Evolutionary conservation across 192 early-diverging fungal species (phyloP).

Genomic region (Coemansia sp.): DNA sequence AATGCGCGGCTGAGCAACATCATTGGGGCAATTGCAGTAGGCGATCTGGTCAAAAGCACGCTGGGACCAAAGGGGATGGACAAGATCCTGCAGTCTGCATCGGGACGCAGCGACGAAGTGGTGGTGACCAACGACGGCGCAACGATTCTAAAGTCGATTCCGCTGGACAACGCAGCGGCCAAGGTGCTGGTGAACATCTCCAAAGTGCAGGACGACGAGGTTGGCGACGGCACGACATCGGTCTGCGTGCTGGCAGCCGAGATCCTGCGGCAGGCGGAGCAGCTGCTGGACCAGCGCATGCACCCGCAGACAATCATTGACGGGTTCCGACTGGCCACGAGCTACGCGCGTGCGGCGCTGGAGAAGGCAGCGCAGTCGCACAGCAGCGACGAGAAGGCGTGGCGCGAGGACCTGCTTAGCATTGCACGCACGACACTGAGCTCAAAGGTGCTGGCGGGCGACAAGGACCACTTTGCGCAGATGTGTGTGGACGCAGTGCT

Average conservation of each 20-base stretch:
- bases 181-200: slow-evolving; percentile 98
- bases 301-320: slow-evolving; percentile 98
- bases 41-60: slow-evolving; percentile 96
- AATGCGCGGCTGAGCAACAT: slow-evolving; percentile 88
- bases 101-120: slow-evolving; percentile 61
- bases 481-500: slow-evolving; percentile 96
- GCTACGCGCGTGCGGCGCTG: slow-evolving; percentile 79
- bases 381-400: slow-evolving; percentile 64
- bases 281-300: slow-evolving; percentile 88
- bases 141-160: slow-evolving; percentile 97
- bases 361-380: slow-evolving; percentile 80
- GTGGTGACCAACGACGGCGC: slow-evolving; percentile 98
- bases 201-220: slow-evolving; percentile 99
- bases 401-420: slow-evolving; percentile 89
- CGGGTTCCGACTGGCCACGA: slow-evolving; percentile 87
- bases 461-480: slow-evolving; percentile 95
- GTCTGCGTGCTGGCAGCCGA: slow-evolving; percentile 97
- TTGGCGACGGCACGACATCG: slow-evolving; percentile 99
- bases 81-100: slow-evolving; percentile 92
- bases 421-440: slow-evolving; percentile 97
- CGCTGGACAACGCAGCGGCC: slow-evolving; percentile 96
- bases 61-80: slow-evolving; percentile 99
- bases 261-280: slow-evolving; percentile 89
- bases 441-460: slow-evolving; percentile 93
- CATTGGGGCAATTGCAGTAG: slow-evolving; percentile 98